Percentiles rank a stretch among this genome's conserved stretches.
These are phyloP conservation scores for Psidium guajava DNA, from an alignment of 345 rosid species.

Conservation along the genomic window DNA sequence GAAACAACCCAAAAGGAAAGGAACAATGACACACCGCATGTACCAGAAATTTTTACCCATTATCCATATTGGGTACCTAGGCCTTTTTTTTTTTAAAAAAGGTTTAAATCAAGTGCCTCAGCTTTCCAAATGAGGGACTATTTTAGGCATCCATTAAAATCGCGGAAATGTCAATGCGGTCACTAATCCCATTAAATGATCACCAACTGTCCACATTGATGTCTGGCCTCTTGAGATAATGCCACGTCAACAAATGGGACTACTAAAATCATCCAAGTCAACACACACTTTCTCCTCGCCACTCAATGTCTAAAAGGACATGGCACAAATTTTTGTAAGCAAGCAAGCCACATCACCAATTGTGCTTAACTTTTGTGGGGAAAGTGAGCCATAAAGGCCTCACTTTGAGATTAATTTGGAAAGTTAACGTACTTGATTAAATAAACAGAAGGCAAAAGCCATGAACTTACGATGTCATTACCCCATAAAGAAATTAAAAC, in stretches of 20 bases:
- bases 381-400: neutral
- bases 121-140: neutral
- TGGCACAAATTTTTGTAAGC: neutral
- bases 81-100: neutral
- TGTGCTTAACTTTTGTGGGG: neutral
- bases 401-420: neutral
- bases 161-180: neutral
- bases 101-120: neutral
- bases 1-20: neutral
- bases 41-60: neutral
- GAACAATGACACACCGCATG: neutral
- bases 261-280: neutral
- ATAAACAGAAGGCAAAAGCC: neutral
- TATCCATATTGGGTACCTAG: neutral
- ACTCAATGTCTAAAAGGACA: neutral
- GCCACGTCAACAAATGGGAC: neutral
- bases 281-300: neutral
- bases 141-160: neutral
- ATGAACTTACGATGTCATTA: neutral
- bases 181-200: neutral
- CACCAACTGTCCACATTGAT: neutral
- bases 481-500: constrained; percentile 5
- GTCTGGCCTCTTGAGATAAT: neutral
- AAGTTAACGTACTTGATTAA: neutral
- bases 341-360: neutral